These are phyloP conservation scores for Conticribra guillardii DNA, from an alignment of 108 stramenopile genomes.

Conservation along the genomic window DNA sequence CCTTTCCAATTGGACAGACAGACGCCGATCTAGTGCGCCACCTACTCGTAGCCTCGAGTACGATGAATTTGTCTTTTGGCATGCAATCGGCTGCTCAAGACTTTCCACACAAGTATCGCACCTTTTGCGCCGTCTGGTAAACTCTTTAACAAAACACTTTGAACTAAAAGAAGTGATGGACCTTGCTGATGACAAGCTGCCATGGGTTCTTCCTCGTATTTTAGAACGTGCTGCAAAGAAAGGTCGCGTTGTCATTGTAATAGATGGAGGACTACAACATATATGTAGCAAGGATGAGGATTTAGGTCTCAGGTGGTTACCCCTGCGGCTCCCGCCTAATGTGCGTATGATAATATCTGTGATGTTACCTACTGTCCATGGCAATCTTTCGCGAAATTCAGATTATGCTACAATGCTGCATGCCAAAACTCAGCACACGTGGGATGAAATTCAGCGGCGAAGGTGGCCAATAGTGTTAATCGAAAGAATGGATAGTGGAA, in stretches of 20 bases:
- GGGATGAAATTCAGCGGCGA: conserved; percentile 44
- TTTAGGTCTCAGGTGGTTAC: conserved; percentile 65
- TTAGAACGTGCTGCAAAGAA: conserved; percentile 67
- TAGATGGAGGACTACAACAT: conserved; percentile 69
- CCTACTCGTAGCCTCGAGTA: conserved; percentile 17
- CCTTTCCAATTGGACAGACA: conserved; percentile 58
- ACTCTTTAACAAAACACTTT: conserved; percentile 46
- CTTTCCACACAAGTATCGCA: conserved; percentile 34
- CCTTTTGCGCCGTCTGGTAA: conserved; percentile 48
- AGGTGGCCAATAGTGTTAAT: conserved; percentile 35
- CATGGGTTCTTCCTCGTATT: conserved; percentile 74
- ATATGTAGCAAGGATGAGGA: conserved; percentile 54
- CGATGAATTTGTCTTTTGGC: conserved; percentile 60
- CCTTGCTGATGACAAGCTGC: conserved; percentile 52
- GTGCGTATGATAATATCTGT: conserved; percentile 59
- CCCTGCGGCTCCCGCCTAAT: conserved; percentile 52
- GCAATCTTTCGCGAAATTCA: conserved; percentile 15
- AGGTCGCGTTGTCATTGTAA: conserved; percentile 60
- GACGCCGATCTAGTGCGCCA: conserved; percentile 24
- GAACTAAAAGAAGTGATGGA: conserved; percentile 46
- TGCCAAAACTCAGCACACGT: conserved; percentile 1
- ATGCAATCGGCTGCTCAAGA: conserved; percentile 58
- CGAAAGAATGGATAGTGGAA: neutral
- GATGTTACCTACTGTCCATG: conserved; percentile 29
- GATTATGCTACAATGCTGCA: conserved; percentile 18